These are phyloP conservation scores for Blastobotrys petasosporus DNA, from an alignment of 1,139 yeast genomes.

Conservation along the genomic window DNA sequence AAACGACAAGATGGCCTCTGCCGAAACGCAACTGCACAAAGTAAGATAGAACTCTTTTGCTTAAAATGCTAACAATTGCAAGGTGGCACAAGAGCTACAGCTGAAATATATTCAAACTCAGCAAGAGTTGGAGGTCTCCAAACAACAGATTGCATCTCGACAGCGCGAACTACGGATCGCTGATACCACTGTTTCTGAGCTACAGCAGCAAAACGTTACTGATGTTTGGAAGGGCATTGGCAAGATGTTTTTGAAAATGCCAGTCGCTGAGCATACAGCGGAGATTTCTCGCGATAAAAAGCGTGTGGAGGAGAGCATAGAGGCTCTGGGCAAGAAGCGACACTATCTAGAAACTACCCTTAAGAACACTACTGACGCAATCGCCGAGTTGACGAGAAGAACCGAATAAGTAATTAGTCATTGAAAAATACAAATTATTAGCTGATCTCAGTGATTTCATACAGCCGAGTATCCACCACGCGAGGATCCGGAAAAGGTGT, in stretches of 20 bases:
- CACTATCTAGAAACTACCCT: conserved; percentile 70
- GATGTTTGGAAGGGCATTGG: conserved; percentile 84
- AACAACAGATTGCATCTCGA: conserved; percentile 51
- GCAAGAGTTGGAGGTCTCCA: conserved; percentile 60
- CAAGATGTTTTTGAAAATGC: conserved; percentile 44
- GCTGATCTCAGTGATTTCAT: conserved; percentile 30
- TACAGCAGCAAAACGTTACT: conserved; percentile 40
- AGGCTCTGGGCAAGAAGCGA: conserved; percentile 61
- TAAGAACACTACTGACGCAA: conserved; percentile 61
- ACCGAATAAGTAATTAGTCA: conserved; percentile 2
- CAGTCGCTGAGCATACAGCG: conserved; percentile 43
- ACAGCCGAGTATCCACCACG: conserved; percentile 94
- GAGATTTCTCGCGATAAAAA: conserved; percentile 48
- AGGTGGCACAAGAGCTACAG: conserved; percentile 22
- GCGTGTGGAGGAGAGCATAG: conserved; percentile 52
- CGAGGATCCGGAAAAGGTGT: conserved; percentile 70
- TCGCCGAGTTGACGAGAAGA: conserved; percentile 39
- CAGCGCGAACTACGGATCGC: conserved; percentile 55
- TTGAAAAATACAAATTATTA: not conserved
- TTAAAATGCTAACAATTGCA: not conserved
- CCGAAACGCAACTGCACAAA: conserved; percentile 4
- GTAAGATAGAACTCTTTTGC: not conserved
- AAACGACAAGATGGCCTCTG: too few species aligned
- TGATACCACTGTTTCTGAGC: conserved; percentile 50
- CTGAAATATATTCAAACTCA: conserved; percentile 22